Conservation (phyloP, 148 eudicot species). For the Heliosperma pusillum region DNA sequence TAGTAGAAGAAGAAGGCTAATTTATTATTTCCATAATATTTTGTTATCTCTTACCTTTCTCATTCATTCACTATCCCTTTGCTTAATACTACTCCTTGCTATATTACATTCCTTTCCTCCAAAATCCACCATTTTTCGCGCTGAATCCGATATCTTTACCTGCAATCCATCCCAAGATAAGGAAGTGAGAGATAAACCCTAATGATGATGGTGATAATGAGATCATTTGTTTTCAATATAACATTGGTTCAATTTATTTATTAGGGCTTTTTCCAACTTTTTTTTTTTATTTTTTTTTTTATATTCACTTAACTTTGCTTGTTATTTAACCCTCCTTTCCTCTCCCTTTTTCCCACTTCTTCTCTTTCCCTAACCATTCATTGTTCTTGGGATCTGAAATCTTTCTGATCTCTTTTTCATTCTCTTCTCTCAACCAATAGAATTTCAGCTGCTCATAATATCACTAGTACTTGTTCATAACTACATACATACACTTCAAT, state of each 20-base stretch:
- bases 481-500: conserved; percentile 9
- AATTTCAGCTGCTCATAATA: background rate
- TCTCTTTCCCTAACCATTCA: conserved; percentile 4
- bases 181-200: conserved; percentile 28
- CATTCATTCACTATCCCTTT: background rate
- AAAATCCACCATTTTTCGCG: conserved; percentile 32
- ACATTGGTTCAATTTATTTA: conserved; percentile 14
- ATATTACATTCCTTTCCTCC: conserved; percentile 21
- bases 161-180: conserved; percentile 49
- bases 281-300: background rate
- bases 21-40: background rate
- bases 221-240: conserved; percentile 16
- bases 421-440: conserved; percentile 17
- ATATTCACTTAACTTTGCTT: conserved; percentile 21
- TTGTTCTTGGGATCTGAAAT: conserved; percentile 24
- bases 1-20: background rate
- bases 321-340: conserved; percentile 31
- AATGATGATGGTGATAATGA: conserved; percentile 29
- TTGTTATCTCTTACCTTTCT: conserved; percentile 16
- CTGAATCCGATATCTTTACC: conserved; percentile 36
- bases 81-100: background rate
- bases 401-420: background rate
- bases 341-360: conserved; percentile 16
- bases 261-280: conserved; percentile 26
- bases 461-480: background rate